phyloP scores from a whole-genome alignment of 345 rosid species.

The Microthlaspi erraticum region DNA sequence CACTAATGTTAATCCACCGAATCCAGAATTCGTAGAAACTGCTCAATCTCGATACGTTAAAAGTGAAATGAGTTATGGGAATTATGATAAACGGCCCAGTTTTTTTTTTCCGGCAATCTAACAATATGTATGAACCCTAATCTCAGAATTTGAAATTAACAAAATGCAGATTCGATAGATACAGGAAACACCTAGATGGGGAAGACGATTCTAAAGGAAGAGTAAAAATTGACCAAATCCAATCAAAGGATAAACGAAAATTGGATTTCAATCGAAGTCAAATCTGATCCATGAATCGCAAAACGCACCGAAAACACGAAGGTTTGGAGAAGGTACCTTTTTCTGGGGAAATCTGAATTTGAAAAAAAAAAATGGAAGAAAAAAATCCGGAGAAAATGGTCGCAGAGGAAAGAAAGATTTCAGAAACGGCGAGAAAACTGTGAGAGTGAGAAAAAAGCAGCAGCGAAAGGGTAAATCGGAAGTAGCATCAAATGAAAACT shows the following conservation, averaged over 20 bases:
- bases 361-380: no score
- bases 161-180: conserved; percentile 39
- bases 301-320: not conserved
- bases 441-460: conserved; percentile 32
- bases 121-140: conserved; percentile 30
- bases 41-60: no score
- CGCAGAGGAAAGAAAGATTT: conserved; percentile 30
- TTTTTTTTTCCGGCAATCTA: not conserved
- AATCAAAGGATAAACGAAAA: not conserved
- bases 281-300: conserved; percentile 23
- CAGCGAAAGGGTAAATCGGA: conserved; percentile 17
- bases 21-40: not conserved
- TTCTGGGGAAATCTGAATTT: conserved; percentile 9
- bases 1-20: not conserved
- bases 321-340: conserved; percentile 19
- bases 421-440: conserved; percentile 35
- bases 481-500: conserved; percentile 39
- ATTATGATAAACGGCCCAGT: no score
- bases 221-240: not conserved
- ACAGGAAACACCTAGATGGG: not conserved
- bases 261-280: conserved; percentile 35
- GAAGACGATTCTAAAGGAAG: conserved; percentile 10
- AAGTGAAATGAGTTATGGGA: no score
- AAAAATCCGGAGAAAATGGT: conserved; percentile 21
- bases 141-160: not conserved